Evolutionary conservation across 2,329 filamentous ascomycete species (phyloP), one percentile per base, ranked within the genome.

Genomic region (Microcera coccophila): DNA sequence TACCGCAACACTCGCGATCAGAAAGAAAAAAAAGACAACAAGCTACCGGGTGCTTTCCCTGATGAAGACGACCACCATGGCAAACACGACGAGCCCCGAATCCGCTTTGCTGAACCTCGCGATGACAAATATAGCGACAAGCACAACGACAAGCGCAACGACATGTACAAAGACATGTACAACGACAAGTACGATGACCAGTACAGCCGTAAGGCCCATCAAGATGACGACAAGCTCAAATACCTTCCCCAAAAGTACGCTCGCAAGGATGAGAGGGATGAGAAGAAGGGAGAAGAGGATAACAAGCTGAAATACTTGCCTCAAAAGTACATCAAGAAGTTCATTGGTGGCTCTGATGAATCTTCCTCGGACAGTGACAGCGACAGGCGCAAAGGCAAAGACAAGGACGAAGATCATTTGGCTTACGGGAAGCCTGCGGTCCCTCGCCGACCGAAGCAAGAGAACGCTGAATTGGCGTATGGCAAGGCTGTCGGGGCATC

Each of bases 221-320:
- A 32, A 17, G n/a, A 48, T 9, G 50, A 53, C 31, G 14, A 33
- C 10, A 37, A 38, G 33, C 32, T 28, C 39, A 36, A 38, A 3
- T 28, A 28, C 22, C 21, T 22, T n/a, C 17, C 18, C 44, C 57
- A 5, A 49, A 50, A 26, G 33, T 49, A 1, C 39, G 40, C 12
- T 38, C 49, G 46, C 36, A 51, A 52, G 18, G 42, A 52, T 21
- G 49, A 53, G 32, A 43, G 45, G 35, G 31, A 44, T 16, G n/a
- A n/a, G n/a, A 33, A 28, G 20, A 26, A 47, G 28, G 52, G 44
- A 38, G 46, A 55, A 33, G 61, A 61, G 15, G 63, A 68, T 9
- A 62, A 70, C 38, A 66, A 62, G 51, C 57, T 75, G 36, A 67
- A 69, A 42, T 73, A 66, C 50, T 58, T 76, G 28, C 73, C 73